phyloP scores from a whole-genome alignment of 352 stramenopile genomes.

The Globisporangium carolinianum region DNA sequence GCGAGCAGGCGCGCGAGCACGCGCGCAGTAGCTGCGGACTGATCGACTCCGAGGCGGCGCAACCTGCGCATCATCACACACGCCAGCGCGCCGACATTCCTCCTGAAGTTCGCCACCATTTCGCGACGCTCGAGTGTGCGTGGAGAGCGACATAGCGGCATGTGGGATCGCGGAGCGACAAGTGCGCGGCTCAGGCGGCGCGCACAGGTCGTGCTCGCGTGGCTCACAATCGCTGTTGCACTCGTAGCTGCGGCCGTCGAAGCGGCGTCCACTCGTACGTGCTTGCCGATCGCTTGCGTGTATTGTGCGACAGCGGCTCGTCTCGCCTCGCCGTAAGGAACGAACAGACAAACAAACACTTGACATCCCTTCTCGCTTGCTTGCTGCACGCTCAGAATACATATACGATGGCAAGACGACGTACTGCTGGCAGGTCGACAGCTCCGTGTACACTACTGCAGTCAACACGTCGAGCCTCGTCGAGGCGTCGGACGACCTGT shows the following conservation, averaged over 20 bases:
- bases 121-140: not conserved
- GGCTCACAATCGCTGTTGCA: slow-evolving; percentile 9
- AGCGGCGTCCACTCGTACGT: slow-evolving; percentile 6
- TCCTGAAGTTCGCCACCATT: no score
- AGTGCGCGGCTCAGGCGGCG: slow-evolving; percentile 1
- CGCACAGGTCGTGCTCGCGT: slow-evolving; percentile 7
- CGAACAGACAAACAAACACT: no score
- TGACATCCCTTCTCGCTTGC: not conserved
- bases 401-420: slow-evolving; percentile 36
- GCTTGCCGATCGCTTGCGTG: not conserved
- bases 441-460: slow-evolving; percentile 43
- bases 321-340: not conserved
- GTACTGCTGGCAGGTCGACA: slow-evolving; percentile 55
- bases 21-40: no score
- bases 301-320: not conserved
- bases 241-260: slow-evolving; percentile 9
- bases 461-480: slow-evolving; percentile 35
- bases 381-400: slow-evolving; percentile 8
- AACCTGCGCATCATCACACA: no score
- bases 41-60: no score
- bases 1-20: no score
- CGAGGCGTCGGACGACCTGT: slow-evolving; percentile 34
- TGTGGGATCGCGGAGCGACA: slow-evolving; percentile 8
- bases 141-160: not conserved
- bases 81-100: no score